phyloP scores from a whole-genome alignment of 495 filamentous ascomycete species.

The Astrothelium subdiscretum region DNA sequence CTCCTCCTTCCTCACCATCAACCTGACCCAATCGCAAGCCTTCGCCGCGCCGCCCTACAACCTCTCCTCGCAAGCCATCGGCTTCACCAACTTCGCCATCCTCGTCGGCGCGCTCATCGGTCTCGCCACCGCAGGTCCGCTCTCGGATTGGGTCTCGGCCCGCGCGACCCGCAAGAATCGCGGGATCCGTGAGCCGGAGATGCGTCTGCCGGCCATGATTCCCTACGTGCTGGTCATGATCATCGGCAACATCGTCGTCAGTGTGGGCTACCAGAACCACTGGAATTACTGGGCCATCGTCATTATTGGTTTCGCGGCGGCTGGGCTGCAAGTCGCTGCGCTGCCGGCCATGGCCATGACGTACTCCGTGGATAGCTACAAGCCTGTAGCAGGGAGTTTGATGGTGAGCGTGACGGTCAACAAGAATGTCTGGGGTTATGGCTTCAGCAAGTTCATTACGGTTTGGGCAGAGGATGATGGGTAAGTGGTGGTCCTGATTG shows the following conservation, averaged over 20 bases:
- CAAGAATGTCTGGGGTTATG: conserved; percentile 34
- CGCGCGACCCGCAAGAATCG: conserved; percentile 43
- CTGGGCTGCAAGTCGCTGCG: conserved; percentile 47
- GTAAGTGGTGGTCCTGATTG: conserved; percentile 7
- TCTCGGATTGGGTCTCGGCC: conserved; percentile 49
- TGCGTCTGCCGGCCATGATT: conserved; percentile 49
- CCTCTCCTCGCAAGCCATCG: conserved; percentile 41
- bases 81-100: conserved; percentile 38
- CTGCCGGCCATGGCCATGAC: conserved; percentile 40
- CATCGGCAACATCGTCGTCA: conserved; percentile 49
- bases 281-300: conserved; percentile 35
- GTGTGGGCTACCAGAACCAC: conserved; percentile 46
- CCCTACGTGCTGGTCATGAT: conserved; percentile 46
- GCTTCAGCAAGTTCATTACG: conserved; percentile 28
- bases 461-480: conserved; percentile 20
- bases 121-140: conserved; percentile 44
- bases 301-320: conserved; percentile 41
- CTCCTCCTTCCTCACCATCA: conserved; percentile 48
- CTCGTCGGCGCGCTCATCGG: conserved; percentile 44
- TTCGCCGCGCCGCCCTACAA: conserved; percentile 50
- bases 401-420: conserved; percentile 33
- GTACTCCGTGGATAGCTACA: conserved; percentile 52
- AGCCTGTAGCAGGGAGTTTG: conserved; percentile 29
- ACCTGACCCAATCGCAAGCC: conserved; percentile 51
- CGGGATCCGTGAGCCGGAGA: conserved; percentile 54